Percentiles rank a stretch among this genome's conserved stretches.
These are phyloP conservation scores for Cenchrus purpureus DNA, from an alignment of 176 grass and related monocot species.

Conservation along the genomic window DNA sequence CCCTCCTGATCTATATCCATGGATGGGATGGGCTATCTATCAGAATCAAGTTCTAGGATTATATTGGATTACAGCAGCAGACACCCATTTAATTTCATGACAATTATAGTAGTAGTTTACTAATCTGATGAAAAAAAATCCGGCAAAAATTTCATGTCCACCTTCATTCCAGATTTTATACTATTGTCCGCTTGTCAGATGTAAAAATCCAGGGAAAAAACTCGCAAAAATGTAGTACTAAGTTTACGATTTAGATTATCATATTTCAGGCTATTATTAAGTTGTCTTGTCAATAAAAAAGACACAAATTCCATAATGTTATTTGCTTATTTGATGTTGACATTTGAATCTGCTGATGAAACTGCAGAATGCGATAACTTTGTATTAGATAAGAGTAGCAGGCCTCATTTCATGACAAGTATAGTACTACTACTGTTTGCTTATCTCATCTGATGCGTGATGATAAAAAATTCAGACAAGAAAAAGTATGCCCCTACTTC, in stretches of 20 bases:
- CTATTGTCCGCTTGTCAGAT: neutral
- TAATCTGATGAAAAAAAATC: neutral
- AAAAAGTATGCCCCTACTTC: neutral
- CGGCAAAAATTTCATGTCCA: neutral
- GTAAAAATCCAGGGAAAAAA: neutral
- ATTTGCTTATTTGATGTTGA: neutral
- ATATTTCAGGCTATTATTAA: neutral
- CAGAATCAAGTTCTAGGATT: no score
- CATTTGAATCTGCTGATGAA: neutral
- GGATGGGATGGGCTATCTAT: no score
- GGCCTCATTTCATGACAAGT: neutral
- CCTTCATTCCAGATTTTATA: neutral
- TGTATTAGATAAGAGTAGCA: neutral
- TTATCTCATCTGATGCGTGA: neutral
- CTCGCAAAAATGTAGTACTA: neutral
- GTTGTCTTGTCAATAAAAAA: neutral
- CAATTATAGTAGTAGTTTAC: neutral
- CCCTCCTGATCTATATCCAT: no score
- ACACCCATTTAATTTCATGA: conserved; percentile 8
- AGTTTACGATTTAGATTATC: neutral
- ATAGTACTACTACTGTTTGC: neutral
- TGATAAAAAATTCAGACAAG: neutral
- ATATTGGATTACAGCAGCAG: neutral
- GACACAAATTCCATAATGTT: neutral
- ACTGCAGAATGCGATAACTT: neutral